Conservation (phyloP, 805 yeast species). For the Metschnikowia arizonensis region DNA sequence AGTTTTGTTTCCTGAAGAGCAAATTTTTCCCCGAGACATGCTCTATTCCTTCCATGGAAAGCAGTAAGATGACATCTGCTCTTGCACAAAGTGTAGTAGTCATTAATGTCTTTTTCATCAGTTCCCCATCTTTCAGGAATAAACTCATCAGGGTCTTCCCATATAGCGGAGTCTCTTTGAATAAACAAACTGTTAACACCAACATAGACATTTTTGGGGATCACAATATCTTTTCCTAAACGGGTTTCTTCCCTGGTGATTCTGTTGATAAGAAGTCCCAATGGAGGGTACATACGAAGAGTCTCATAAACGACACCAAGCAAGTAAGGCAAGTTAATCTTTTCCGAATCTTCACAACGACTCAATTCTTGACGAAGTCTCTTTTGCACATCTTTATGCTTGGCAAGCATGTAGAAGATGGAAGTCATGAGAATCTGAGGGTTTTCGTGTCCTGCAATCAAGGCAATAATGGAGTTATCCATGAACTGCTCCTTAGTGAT, state of each 20-base stretch:
- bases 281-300: constrained; percentile 50
- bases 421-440: constrained; percentile 52
- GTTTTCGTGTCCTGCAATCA: constrained; percentile 64
- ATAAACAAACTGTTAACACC: constrained; percentile 55
- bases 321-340: constrained; percentile 21
- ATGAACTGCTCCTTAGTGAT: constrained; percentile 45
- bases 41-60: constrained; percentile 57
- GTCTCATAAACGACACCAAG: constrained; percentile 43
- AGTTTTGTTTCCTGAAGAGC: constrained; percentile 46
- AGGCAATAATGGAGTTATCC: constrained; percentile 51
- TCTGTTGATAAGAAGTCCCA: constrained; percentile 54
- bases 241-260: constrained; percentile 34
- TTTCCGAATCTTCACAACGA: background rate
- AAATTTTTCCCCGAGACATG: constrained; percentile 58
- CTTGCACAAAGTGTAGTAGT: constrained; percentile 42
- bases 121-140: constrained; percentile 52
- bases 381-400: constrained; percentile 33
- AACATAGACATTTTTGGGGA: constrained; percentile 50
- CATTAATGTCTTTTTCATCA: constrained; percentile 31
- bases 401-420: constrained; percentile 44
- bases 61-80: constrained; percentile 45
- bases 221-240: constrained; percentile 39
- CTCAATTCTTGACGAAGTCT: constrained; percentile 23
- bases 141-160: constrained; percentile 45
- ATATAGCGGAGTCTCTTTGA: constrained; percentile 39